Base-by-base conservation (phyloP, 352 stramenopile species). In the Pythium insidiosum region DNA sequence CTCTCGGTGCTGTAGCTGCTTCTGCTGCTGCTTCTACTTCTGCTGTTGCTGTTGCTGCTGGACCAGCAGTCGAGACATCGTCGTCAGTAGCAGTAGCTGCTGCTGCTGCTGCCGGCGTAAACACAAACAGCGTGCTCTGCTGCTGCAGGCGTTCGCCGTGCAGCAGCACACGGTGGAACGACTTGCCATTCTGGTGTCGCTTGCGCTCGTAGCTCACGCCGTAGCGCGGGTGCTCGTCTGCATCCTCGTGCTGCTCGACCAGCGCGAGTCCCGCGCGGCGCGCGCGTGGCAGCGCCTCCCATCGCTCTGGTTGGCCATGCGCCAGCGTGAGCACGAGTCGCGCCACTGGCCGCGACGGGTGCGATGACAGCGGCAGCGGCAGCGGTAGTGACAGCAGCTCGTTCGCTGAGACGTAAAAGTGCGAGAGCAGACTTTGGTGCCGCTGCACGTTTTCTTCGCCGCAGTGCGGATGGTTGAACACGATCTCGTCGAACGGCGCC, bases 391-490 rank as follows among this genome's bases (percentile, higher is more conserved):
- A n/a, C 21, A 87, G 44, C 7, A 90, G 50, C 7, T 68, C 51
- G 20, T 71, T 34, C 6, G 72, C 73, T 6, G 85, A 84, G 41
- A 78, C 53, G 54, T 91, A 96, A 34, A 97, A 94, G 56, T 97
- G 91, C 33, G 73, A 87, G 15, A 97, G 55, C 50, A 97, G 85
- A 43, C 76, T 78, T 41, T 73, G 74, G 68, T 97, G 91, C 5
- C 82, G 69, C 41, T 47, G 43, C 16, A 92, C 71, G 61, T 96
- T 88, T 67, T 97, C 91, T 29, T 84, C 85, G 6, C 87, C 91
- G 43, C 90, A 84, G 58, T 97, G 91, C 12, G 91, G 91, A 60
- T 97, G 91, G 58, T 97, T 91, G 61, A 97, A 97, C n/a, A 97
- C 71, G 12, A 97, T 73, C 41, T 70, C 50, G 47, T 92, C 68